These are phyloP conservation scores for Ascochyta koolunga DNA, from an alignment of 2,329 filamentous ascomycete genomes.

Conservation along the genomic window DNA sequence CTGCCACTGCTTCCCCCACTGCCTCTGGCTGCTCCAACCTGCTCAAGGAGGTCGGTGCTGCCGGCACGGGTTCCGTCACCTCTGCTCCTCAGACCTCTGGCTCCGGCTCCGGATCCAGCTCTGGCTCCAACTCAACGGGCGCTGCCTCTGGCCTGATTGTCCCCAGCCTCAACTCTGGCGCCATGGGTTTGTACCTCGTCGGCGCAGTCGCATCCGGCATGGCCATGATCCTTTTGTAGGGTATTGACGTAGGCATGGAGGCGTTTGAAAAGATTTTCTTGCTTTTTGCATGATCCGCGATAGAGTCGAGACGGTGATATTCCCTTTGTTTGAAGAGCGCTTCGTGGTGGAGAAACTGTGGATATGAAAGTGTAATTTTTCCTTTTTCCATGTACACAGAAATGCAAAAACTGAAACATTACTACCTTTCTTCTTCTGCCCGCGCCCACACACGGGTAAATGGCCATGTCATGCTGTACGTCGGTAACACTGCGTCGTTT, in stretches of 20 bases:
- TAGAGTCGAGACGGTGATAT: conserved; percentile 13
- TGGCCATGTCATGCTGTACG: background rate
- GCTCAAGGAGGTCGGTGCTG: conserved; percentile 67
- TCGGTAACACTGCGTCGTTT: no score
- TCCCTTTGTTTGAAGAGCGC: conserved; percentile 14
- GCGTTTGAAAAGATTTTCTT: background rate
- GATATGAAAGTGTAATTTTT: conserved; percentile 9
- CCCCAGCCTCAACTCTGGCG: conserved; percentile 53
- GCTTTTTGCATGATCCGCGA: conserved; percentile 10
- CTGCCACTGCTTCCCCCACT: conserved; percentile 54
- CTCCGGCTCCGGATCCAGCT: conserved; percentile 17
- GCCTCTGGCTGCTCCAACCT: conserved; percentile 62
- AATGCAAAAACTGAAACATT: conserved; percentile 11
- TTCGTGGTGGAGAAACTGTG: background rate
- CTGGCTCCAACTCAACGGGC: conserved; percentile 26
- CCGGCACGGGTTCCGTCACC: conserved; percentile 62
- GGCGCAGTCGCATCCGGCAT: conserved; percentile 59
- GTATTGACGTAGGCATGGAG: background rate
- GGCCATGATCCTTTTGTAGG: conserved; percentile 62
- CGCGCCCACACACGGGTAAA: no score
- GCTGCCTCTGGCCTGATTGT: conserved; percentile 53
- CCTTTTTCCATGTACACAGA: conserved; percentile 3
- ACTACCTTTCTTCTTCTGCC: background rate
- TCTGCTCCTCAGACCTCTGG: conserved; percentile 29
- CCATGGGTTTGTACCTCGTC: conserved; percentile 57